phyloP scores from a whole-genome alignment of 768 basidiomycete species.

The Baorangia bicolor region DNA sequence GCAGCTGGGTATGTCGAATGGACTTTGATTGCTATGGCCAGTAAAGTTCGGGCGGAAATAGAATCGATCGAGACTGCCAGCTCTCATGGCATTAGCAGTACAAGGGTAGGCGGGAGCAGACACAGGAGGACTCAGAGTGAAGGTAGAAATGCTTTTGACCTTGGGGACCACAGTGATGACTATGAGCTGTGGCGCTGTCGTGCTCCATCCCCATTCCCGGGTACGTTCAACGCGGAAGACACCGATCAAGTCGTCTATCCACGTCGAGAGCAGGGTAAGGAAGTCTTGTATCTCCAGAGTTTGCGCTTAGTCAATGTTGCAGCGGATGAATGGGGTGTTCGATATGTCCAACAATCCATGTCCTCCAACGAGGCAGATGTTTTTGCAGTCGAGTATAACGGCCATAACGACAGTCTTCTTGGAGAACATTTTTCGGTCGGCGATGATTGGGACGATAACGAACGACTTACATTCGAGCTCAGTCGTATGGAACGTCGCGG shows the following conservation, averaged over 20 bases:
- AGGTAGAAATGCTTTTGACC: slow-evolving; percentile 41
- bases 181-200: slow-evolving; percentile 24
- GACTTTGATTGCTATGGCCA: slow-evolving; percentile 31
- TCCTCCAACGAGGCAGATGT: slow-evolving; percentile 15
- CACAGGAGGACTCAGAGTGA: slow-evolving; percentile 48
- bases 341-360: slow-evolving; percentile 5
- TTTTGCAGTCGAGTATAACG: slow-evolving; percentile 26
- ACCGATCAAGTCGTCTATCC: slow-evolving; percentile 30
- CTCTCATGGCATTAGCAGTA: neutral
- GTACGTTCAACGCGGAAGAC: slow-evolving; percentile 12
- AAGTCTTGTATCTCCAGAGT: neutral
- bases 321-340: slow-evolving; percentile 34
- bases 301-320: slow-evolving; percentile 8
- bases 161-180: slow-evolving; percentile 22
- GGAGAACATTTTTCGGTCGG: slow-evolving; percentile 22
- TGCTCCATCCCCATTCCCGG: slow-evolving; percentile 26
- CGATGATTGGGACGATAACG: slow-evolving; percentile 25
- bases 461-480: slow-evolving; percentile 23
- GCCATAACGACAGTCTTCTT: slow-evolving; percentile 26
- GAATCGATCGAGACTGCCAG: slow-evolving; percentile 7
- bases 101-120: slow-evolving; percentile 33
- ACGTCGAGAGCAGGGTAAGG: slow-evolving; percentile 25
- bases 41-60: slow-evolving; percentile 17
- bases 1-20: slow-evolving; percentile 35
- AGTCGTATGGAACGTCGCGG: neutral